phyloP scores from a whole-genome alignment of 148 eudicot species.

The Camellia granthamiana region DNA sequence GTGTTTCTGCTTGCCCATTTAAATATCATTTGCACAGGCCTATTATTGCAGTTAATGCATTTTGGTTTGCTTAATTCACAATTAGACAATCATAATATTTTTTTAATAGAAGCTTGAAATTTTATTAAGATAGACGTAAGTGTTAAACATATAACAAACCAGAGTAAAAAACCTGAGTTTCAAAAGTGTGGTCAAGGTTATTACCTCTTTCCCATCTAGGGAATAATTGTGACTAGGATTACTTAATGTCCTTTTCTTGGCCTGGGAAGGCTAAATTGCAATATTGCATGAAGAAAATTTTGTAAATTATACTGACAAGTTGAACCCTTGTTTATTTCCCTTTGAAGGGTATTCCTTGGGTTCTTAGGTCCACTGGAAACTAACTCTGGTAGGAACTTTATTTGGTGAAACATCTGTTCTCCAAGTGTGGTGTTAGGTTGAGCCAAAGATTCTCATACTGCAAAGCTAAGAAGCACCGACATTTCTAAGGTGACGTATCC shows the following conservation, averaged over 20 bases:
- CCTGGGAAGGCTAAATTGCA: neutral
- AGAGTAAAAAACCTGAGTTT: neutral
- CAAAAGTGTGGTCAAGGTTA: neutral
- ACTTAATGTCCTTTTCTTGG: neutral
- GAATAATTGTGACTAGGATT: neutral
- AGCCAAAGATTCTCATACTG: neutral
- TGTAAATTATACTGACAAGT: too few species aligned
- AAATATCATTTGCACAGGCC: too few species aligned
- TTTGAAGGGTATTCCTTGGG: neutral
- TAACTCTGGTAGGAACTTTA: neutral
- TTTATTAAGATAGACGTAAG: neutral
- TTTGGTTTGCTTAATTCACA: neutral
- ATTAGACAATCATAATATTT: neutral
- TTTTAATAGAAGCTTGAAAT: neutral
- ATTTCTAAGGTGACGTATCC: too few species aligned
- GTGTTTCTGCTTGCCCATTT: too few species aligned
- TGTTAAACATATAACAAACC: neutral
- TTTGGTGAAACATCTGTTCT: neutral
- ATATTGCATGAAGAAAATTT: neutral
- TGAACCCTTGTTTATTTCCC: neutral
- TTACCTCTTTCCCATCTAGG: neutral
- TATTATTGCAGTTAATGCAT: neutral
- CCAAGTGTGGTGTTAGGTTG: neutral
- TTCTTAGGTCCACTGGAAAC: neutral
- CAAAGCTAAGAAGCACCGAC: too few species aligned